Conservation (phyloP, 495 filamentous ascomycete genomes). For the Tuber brumale region DNA sequence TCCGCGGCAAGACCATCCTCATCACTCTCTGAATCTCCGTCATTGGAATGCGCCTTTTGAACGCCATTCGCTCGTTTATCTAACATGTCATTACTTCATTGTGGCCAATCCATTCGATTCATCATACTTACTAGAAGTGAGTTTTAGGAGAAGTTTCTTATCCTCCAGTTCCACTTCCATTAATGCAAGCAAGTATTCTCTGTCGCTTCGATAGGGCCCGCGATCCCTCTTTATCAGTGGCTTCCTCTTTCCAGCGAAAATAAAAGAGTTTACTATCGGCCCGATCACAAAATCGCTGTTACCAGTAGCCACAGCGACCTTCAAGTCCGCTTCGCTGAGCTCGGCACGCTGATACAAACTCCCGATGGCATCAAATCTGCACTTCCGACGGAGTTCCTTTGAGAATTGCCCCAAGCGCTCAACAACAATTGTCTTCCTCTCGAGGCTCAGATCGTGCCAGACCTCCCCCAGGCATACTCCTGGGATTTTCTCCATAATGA, state of each 20-base stretch:
- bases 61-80: background rate
- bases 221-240: constrained; percentile 28
- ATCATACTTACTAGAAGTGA: background rate
- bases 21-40: constrained; percentile 20
- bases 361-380: constrained; percentile 44
- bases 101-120: background rate
- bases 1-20: constrained; percentile 14
- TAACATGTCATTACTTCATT: background rate
- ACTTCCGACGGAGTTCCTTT: constrained; percentile 35
- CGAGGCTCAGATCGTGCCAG: constrained; percentile 45
- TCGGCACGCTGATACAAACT: constrained; percentile 37
- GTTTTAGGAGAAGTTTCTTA: constrained; percentile 15
- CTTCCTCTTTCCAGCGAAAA: no score
- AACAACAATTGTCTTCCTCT: constrained; percentile 44
- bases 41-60: constrained; percentile 6
- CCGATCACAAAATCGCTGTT: constrained; percentile 26
- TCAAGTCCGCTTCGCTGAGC: constrained; percentile 2
- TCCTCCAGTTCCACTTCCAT: constrained; percentile 23
- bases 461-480: constrained; percentile 45
- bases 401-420: constrained; percentile 44
- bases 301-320: constrained; percentile 7
- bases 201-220: constrained; percentile 38
- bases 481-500: no score
- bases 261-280: constrained; percentile 42
- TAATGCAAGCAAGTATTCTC: constrained; percentile 39